Conservation (phyloP, 2,329 filamentous ascomycete species). For the Neofusicoccum sp. region DNA sequence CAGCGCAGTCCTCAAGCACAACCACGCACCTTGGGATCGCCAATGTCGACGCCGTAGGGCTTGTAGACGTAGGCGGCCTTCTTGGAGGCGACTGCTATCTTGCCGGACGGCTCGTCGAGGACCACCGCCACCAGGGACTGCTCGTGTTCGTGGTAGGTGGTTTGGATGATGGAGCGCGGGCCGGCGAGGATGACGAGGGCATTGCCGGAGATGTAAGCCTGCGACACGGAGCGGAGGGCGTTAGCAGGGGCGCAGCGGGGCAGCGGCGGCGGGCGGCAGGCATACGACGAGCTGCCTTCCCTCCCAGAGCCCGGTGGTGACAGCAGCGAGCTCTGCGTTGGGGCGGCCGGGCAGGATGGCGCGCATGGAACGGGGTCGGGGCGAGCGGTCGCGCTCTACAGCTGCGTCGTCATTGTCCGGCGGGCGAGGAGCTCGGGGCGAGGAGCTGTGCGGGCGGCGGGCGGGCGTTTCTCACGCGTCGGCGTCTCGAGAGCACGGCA, state of each 20-base stretch:
- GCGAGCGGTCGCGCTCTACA: constrained; percentile 13
- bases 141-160: constrained; percentile 79
- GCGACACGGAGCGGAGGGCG: constrained; percentile 17
- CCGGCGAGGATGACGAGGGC: constrained; percentile 72
- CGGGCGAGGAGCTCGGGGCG: neutral
- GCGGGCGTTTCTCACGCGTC: neutral
- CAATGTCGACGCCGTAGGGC: constrained; percentile 68
- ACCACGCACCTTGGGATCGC: constrained; percentile 66
- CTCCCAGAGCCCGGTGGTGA: constrained; percentile 72
- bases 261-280: constrained; percentile 11
- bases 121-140: constrained; percentile 70
- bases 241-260: constrained; percentile 8
- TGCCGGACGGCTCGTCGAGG: constrained; percentile 78
- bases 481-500: neutral
- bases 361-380: constrained; percentile 56
- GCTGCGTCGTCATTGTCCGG: constrained; percentile 17
- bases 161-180: constrained; percentile 76
- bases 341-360: constrained; percentile 77
- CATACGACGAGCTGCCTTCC: constrained; percentile 70
- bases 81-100: constrained; percentile 74
- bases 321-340: constrained; percentile 72
- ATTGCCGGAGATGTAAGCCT: constrained; percentile 89
- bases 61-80: constrained; percentile 72
- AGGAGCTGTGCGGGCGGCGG: neutral
- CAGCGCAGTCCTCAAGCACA: constrained; percentile 6